Evolutionary conservation across 768 basidiomycete genomes (phyloP), one percentile per base, ranked within the genome.

Genomic region (Xerocomellus chrysenteron): DNA sequence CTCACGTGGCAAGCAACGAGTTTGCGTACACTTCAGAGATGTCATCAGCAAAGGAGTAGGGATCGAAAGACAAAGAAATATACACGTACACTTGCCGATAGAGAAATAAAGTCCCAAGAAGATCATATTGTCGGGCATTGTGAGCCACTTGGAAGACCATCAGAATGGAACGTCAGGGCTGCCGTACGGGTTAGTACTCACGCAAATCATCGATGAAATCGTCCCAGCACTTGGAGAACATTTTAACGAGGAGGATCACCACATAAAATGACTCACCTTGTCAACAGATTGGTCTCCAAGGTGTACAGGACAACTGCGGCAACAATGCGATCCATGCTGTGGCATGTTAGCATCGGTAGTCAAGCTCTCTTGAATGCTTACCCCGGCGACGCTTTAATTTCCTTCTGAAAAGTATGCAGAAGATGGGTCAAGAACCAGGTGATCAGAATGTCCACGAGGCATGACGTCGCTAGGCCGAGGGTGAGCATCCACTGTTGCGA

Each of bases 61-160:
- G 2, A 28, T 41, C 2, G 0, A 44, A 12, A 35, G 17, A 8
- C 35, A 4, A 4, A 26, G 35, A 43, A 16, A 24, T 3, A 30
- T 57, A 13, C 17, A 62, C 76, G 48, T 51, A 80, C 80, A 63
- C 68, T 83, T 83, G 61, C 76, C 74, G 52, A 83, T 82, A 28
- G 81, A 73, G 56, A 82, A 79, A 61, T 82, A 79, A 5, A 83
- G 59, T 2, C 76, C 82, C 78, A 81, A 74, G 60, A 82, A 83
- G 10, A 82, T 67, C 4, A 82, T 73, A 55, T 82, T 81, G 16
- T 65, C 55, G 5, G 78, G 75, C 71, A 80, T 75, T 7, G 68
- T 56, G 14, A 82, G 58, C 82, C 82, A 82, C 82, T 71, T 54
- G 5, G 21, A 12, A 3, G 10, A 50, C 0, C 5, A 24, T 58